Evolutionary conservation across 2,329 filamentous ascomycete species (phyloP).

Genomic region (Fusarium liriodendri): DNA sequence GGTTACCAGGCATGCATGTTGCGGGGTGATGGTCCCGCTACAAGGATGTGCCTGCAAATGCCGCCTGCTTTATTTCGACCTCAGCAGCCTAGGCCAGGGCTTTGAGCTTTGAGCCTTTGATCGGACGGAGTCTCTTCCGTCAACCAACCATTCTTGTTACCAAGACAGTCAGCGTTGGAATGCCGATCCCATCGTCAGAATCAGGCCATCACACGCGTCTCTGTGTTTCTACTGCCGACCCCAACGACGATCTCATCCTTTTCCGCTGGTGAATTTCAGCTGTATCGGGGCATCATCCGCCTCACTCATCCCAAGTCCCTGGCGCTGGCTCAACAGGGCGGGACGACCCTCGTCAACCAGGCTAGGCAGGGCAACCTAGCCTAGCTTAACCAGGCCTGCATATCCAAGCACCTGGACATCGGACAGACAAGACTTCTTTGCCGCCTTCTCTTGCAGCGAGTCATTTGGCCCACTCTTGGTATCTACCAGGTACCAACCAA

Average conservation of each 20-base stretch:
- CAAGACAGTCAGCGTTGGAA: not conserved
- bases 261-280: not conserved
- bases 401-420: not conserved
- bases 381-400: not conserved
- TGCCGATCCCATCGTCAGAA: constrained; percentile 1
- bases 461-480: not conserved
- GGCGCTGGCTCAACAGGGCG: constrained; percentile 4
- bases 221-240: not conserved
- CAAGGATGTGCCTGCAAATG: not conserved
- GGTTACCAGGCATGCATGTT: not conserved
- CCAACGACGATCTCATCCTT: not conserved
- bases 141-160: not conserved
- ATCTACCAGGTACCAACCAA: not conserved
- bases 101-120: not conserved
- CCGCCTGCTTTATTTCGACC: not conserved
- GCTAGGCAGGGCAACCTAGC: not conserved
- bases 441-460: not conserved
- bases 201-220: not conserved
- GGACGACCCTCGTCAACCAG: constrained; percentile 1
- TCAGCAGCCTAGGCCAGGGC: not conserved
- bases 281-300: not conserved
- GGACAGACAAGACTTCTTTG: not conserved
- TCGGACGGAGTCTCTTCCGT: not conserved
- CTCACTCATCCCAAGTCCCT: constrained; percentile 15
- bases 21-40: constrained; percentile 1